phyloP scores from a whole-genome alignment of 2,329 filamentous ascomycete genomes.

The Helotiales sp. region DNA sequence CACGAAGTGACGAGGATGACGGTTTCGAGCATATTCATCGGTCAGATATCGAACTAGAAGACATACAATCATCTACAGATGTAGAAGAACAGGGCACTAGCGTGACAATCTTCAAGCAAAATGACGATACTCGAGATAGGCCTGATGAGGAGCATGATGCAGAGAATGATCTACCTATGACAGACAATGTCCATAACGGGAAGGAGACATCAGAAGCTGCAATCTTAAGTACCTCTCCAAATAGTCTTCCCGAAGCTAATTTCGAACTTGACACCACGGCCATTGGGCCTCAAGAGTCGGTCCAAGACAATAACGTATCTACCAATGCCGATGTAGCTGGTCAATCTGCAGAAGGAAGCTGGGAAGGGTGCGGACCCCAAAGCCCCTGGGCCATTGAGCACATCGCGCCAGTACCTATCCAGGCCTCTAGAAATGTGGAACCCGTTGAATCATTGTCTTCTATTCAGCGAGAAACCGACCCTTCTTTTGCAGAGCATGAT shows the following conservation, averaged over 20 bases:
- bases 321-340: not conserved
- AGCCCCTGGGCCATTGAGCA: constrained; percentile 31
- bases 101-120: not conserved
- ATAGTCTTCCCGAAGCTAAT: not conserved
- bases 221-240: not conserved
- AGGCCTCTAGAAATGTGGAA: not conserved
- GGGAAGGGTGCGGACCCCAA: constrained; percentile 23
- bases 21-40: not conserved
- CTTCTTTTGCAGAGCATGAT: not conserved
- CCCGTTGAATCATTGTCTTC: not conserved
- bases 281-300: not conserved
- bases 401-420: not conserved
- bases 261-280: not conserved
- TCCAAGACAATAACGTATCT: not conserved
- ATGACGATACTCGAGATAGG: not conserved
- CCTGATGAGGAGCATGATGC: not conserved
- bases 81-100: not conserved
- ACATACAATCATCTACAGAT: not conserved
- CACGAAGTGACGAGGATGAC: not conserved
- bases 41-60: too few species aligned
- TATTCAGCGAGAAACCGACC: not conserved
- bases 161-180: not conserved
- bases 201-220: not conserved
- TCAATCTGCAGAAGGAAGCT: constrained; percentile 10
- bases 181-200: too few species aligned